Evolutionary conservation across 2,329 filamentous ascomycete genomes (phyloP).

Genomic region (Dactylonectria estremocensis): DNA sequence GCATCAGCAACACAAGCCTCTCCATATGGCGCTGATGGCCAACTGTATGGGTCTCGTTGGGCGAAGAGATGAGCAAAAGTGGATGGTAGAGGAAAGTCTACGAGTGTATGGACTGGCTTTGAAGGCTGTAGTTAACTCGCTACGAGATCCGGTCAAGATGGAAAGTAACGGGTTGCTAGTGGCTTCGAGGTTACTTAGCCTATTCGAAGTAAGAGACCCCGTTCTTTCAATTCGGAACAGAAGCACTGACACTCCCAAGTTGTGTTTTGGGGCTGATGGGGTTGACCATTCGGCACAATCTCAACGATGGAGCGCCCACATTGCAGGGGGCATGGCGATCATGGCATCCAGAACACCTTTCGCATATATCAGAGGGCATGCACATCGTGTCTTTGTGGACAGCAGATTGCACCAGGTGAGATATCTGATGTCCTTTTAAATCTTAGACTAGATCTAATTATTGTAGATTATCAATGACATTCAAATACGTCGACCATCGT

Average conservation of each 20-base stretch:
- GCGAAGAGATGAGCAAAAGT: background rate
- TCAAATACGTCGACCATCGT: conserved; percentile 1
- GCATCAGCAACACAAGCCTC: background rate
- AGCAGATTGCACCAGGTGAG: conserved; percentile 8
- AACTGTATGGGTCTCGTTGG: conserved; percentile 15
- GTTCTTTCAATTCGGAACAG: background rate
- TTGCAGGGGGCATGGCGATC: conserved; percentile 5
- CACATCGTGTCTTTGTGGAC: conserved; percentile 12
- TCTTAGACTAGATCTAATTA: no score
- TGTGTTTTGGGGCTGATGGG: conserved; percentile 7
- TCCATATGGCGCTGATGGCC: background rate
- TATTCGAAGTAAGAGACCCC: background rate
- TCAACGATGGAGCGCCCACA: conserved; percentile 4
- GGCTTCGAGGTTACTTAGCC: conserved; percentile 1
- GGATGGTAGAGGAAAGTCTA: conserved; percentile 5
- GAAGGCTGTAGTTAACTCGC: background rate
- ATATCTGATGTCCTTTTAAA: background rate
- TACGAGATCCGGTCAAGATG: background rate
- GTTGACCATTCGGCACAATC: background rate
- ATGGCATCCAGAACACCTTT: background rate
- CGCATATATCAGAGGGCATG: background rate
- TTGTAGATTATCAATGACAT: conserved; percentile 3
- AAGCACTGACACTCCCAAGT: background rate
- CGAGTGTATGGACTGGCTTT: conserved; percentile 5
- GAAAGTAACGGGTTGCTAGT: background rate